Base-by-base conservation (phyloP, 2,329 filamentous ascomycete genomes). In the Phialophora chinensis region DNA sequence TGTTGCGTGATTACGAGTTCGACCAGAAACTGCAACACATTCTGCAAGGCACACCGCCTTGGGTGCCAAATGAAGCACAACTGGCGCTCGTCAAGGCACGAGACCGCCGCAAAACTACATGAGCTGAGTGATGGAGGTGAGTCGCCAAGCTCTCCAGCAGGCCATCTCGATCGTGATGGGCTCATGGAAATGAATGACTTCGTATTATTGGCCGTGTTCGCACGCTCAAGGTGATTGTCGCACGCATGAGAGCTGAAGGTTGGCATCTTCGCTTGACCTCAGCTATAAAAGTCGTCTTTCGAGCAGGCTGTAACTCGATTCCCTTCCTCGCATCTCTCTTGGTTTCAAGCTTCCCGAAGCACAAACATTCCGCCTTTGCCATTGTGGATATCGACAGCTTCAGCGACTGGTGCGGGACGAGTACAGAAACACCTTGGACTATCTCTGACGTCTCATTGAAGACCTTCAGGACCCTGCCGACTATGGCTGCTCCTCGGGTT, bases 41-140 rank as follows among this genome's bases (percentile, higher is more conserved):
- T 44, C 10, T n/a, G 38, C 17, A 44, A 44, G 14, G 17, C 38
- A 44, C 38, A 44, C 38, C 17, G 38, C 17, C 38, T n/a, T 20
- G 17, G 38, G 38, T 44, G 17, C 38, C 14, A 44, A n/a, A 17
- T 8, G 38, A n/a, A 44, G 38, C 17, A 44, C 14, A 44, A n/a
- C 38, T 20, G 17, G 17, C 12, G 38, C 38, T 4, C 1, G 3
- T 52, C 23, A 17, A 52, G 20, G 25, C 49, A 10, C 11, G 14
- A 17, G 49, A 52, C 14, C 12, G 49, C 49, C 25, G 20, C 17
- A 52, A 27, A 17, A 44, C 17, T n/a, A n/a, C 38, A 8, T 44
- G 49, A 52, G 49, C 49, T 52, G 49, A 52, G 49, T 14, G 20
- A 44, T 29, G 10, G 49, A 52, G 49, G 49, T 27, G 3, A 52